Evolutionary conservation across 768 basidiomycete genomes (phyloP).

Genomic region (Chalciporus chontae): DNA sequence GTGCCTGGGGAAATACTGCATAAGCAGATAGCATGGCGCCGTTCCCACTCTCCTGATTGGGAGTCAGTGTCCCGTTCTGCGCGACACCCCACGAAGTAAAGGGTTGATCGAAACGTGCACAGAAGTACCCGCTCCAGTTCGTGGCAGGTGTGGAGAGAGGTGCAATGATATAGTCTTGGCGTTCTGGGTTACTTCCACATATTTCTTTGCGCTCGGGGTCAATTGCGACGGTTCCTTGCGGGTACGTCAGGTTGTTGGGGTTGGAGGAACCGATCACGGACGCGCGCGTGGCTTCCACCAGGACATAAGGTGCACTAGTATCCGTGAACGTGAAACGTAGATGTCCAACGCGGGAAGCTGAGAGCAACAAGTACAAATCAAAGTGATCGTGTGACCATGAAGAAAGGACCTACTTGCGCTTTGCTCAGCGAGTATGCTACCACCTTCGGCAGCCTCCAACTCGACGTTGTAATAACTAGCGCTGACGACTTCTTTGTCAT

Average conservation of each 20-base stretch:
- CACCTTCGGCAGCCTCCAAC: constrained; percentile 50
- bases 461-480: constrained; percentile 56
- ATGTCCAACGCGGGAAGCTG: constrained; percentile 75
- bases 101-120: constrained; percentile 51
- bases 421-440: constrained; percentile 53
- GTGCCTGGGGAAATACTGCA: constrained; percentile 37
- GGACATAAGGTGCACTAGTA: constrained; percentile 49
- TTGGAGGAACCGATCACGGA: constrained; percentile 55
- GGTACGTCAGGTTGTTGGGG: constrained; percentile 47
- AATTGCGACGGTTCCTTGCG: constrained; percentile 49
- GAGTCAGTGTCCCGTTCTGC: constrained; percentile 38
- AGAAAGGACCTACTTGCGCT: constrained; percentile 49
- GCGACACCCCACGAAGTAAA: constrained; percentile 48
- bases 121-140: constrained; percentile 47
- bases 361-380: neutral
- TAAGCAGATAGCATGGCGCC: constrained; percentile 53
- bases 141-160: constrained; percentile 44
- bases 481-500: constrained; percentile 51
- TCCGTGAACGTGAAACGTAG: constrained; percentile 62
- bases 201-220: constrained; percentile 45
- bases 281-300: constrained; percentile 65
- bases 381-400: neutral
- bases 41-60: constrained; percentile 27
- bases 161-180: constrained; percentile 68
- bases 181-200: constrained; percentile 61